Base-by-base conservation (phyloP, 2,329 filamentous ascomycete species). In the Aspergillus sp. region DNA sequence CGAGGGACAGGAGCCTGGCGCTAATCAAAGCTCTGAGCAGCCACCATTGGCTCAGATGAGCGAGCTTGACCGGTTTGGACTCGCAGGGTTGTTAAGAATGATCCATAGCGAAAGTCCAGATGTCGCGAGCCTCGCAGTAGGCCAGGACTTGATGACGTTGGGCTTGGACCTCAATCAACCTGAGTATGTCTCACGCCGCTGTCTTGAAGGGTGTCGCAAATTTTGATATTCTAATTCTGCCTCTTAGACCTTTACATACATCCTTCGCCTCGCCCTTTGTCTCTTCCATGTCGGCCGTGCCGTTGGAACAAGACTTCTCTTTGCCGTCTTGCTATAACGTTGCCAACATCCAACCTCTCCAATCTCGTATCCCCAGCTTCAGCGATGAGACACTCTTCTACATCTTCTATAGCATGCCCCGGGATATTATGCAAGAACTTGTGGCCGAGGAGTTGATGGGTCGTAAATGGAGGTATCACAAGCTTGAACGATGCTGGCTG, bases 341-440 rank as follows among this genome's bases (percentile, higher is more conserved):
- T 7, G 77, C 75, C 44, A 86, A 85, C 54, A 81, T 85, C 8
- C 82, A 82, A 40, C 74, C 78, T 6, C 67, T 85, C 13, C 73
- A 78, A 43, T 70, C 72, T 38, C 78, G 81, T 46, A 77, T 83
- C 51, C 66, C 71, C 4, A 76, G 75, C 43, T 82, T 83, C 61
- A 76, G 72, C 34, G 74, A 81, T 50, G 82, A 86, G 59, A 85
- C 82, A 0, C 69, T 86, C 5, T 83, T 86, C 59, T 82, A 80
- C 58, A 83, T 85, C 47, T 86, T 86, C 71, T 86, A 85, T 65
- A 81, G 79, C 49, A 78, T 80, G 68, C 81, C 82, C 10, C 71
- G 79, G 46, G 81, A 85, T 56, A 75, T 83, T 43, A 72, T 81
- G 60, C 82, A 86, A 58, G 82, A 86, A 57, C 68, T 82, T 37